Evolutionary conservation across 805 yeast species (phyloP).

Genomic region (Ogataea ramenticola): DNA sequence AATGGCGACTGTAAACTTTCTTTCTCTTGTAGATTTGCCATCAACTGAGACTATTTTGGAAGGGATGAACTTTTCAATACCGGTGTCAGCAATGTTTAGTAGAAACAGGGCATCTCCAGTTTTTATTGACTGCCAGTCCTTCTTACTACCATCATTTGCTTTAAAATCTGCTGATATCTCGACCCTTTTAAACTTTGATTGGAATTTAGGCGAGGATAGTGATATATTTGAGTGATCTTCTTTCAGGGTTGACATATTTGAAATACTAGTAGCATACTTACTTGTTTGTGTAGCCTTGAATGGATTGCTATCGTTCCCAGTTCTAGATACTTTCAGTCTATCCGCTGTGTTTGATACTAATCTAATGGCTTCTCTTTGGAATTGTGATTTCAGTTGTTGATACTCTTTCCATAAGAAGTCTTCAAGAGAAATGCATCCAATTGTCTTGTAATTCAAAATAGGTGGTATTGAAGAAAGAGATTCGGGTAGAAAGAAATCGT

Average conservation of each 20-base stretch:
- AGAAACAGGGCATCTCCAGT: too few species aligned
- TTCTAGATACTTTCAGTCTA: not conserved
- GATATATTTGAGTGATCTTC: not conserved
- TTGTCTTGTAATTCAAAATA: not conserved
- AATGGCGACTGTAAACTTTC: too few species aligned
- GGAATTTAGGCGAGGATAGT: not conserved
- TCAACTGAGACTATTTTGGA: too few species aligned
- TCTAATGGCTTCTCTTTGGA: not conserved
- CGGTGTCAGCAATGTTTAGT: not conserved
- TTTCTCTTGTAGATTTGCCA: too few species aligned
- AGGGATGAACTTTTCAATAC: not conserved
- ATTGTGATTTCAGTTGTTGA: not conserved
- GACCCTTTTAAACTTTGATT: not conserved
- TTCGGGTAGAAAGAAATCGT: not conserved
- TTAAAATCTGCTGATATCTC: too few species aligned
- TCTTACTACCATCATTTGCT: too few species aligned
- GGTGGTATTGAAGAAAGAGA: not conserved
- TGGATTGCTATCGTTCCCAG: not conserved
- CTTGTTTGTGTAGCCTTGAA: constrained; percentile 3
- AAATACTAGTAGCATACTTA: constrained; percentile 6
- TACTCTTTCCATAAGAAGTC: constrained; percentile 4
- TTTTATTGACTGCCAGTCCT: too few species aligned
- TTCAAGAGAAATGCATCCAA: constrained; percentile 3
- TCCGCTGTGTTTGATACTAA: not conserved
- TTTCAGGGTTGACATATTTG: not conserved